These are phyloP conservation scores for Pseudogymnoascus sp. DNA, from an alignment of 2,329 filamentous ascomycete genomes.

Conservation along the genomic window DNA sequence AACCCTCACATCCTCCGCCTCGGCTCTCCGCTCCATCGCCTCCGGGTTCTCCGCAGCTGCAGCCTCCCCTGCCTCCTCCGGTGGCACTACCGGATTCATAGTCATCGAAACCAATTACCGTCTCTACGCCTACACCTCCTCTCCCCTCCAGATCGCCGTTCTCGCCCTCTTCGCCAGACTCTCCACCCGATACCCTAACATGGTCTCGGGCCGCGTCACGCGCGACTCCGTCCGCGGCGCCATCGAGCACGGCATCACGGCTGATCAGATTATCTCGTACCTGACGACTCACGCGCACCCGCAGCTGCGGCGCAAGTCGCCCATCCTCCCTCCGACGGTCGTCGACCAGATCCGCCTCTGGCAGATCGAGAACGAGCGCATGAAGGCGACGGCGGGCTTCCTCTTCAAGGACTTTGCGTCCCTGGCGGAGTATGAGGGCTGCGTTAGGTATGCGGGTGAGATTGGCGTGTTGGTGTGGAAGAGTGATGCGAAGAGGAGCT, in stretches of 20 bases:
- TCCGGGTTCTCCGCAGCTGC: slow-evolving; percentile 59
- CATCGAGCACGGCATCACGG: slow-evolving; percentile 83
- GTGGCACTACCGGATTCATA: slow-evolving; percentile 65
- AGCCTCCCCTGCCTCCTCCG: slow-evolving; percentile 22
- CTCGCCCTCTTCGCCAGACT: slow-evolving; percentile 83
- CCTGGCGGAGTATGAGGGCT: slow-evolving; percentile 59
- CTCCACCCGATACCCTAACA: slow-evolving; percentile 84
- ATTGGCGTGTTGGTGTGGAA: slow-evolving; percentile 86
- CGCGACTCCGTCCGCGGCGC: slow-evolving; percentile 82
- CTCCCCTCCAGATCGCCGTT: slow-evolving; percentile 88
- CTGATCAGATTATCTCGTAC: slow-evolving; percentile 91
- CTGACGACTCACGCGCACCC: slow-evolving; percentile 88
- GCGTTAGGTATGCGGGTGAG: slow-evolving; percentile 74
- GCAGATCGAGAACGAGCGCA: slow-evolving; percentile 94
- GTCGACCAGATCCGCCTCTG: slow-evolving; percentile 95
- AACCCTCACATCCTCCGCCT: slow-evolving; percentile 70
- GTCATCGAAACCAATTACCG: slow-evolving; percentile 98
- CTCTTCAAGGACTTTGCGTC: slow-evolving; percentile 82
- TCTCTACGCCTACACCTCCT: slow-evolving; percentile 92
- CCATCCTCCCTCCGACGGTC: slow-evolving; percentile 86
- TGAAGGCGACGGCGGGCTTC: slow-evolving; percentile 76
- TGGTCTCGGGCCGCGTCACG: slow-evolving; percentile 85
- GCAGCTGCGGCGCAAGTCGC: slow-evolving; percentile 64
- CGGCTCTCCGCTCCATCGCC: slow-evolving; percentile 61
- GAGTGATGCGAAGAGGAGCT: slow-evolving; percentile 69